phyloP scores from a whole-genome alignment of 164 flowering plant species.

The Berberis vulgaris region DNA sequence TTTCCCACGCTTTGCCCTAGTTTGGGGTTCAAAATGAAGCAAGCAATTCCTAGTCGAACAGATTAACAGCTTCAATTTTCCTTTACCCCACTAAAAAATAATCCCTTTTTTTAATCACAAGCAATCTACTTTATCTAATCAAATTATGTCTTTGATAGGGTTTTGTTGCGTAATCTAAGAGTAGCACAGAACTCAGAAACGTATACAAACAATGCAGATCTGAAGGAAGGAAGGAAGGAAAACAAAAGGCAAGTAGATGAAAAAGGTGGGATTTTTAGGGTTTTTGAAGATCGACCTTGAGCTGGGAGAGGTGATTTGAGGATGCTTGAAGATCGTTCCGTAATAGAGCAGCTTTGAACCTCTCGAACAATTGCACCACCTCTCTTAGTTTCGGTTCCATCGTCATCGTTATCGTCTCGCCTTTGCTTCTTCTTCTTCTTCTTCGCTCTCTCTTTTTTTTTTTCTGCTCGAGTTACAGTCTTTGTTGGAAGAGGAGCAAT shows the following conservation, averaged over 20 bases:
- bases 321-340: slow-evolving; percentile 51
- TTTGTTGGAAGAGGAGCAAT: not conserved
- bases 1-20: too few species aligned
- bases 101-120: not conserved
- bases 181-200: not conserved
- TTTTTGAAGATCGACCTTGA: slow-evolving; percentile 40
- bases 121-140: not conserved
- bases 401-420: slow-evolving; percentile 7
- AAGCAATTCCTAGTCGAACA: not conserved
- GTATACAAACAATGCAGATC: not conserved
- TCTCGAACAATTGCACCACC: slow-evolving; percentile 46
- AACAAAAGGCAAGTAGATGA: not conserved
- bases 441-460: not conserved
- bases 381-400: slow-evolving; percentile 67
- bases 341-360: slow-evolving; percentile 62
- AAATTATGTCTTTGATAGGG: too few species aligned
- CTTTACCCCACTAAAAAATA: not conserved
- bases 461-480: not conserved
- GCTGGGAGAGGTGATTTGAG: slow-evolving; percentile 43
- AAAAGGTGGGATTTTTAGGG: too few species aligned
- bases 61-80: not conserved
- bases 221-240: not conserved
- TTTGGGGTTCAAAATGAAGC: too few species aligned
- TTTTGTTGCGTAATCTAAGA: not conserved
- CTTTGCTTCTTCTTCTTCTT: not conserved